A percentile compares a stretch with the other conserved stretches of the same genome.
phyloP scores from a whole-genome alignment of 306 rosid species.

The Urtica urens region DNA sequence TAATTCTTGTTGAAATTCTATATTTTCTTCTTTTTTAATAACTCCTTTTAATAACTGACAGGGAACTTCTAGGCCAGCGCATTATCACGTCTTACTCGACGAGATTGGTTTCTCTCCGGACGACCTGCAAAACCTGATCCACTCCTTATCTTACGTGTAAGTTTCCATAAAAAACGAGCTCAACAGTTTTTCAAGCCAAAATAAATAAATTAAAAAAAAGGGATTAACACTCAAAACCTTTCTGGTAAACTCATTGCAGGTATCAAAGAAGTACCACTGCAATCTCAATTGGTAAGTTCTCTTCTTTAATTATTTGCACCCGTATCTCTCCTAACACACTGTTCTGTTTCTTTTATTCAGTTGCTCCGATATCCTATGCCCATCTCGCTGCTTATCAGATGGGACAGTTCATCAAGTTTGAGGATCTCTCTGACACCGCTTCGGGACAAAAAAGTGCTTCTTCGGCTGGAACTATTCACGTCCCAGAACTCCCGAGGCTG shows the following conservation, averaged over 20 bases:
- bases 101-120: constrained; percentile 90
- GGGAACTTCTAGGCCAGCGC: constrained; percentile 90
- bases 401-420: constrained; percentile 57
- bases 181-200: constrained; percentile 4
- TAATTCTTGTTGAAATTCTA: background rate
- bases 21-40: constrained; percentile 2
- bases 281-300: constrained; percentile 52
- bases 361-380: constrained; percentile 79
- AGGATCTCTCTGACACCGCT: constrained; percentile 42
- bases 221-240: too few species aligned
- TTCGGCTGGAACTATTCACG: constrained; percentile 22
- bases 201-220: too few species aligned
- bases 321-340: background rate
- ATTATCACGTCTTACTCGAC: constrained; percentile 76
- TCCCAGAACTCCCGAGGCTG: constrained; percentile 67
- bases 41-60: constrained; percentile 16
- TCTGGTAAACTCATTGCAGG: constrained; percentile 37
- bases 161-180: constrained; percentile 27
- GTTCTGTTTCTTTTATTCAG: constrained; percentile 20
- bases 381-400: constrained; percentile 81
- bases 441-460: constrained; percentile 19
- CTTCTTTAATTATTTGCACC: background rate
- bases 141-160: constrained; percentile 73
- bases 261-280: constrained; percentile 81
- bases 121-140: constrained; percentile 60